Conservation (phyloP, 805 yeast genomes). For the Candida corydali region DNA sequence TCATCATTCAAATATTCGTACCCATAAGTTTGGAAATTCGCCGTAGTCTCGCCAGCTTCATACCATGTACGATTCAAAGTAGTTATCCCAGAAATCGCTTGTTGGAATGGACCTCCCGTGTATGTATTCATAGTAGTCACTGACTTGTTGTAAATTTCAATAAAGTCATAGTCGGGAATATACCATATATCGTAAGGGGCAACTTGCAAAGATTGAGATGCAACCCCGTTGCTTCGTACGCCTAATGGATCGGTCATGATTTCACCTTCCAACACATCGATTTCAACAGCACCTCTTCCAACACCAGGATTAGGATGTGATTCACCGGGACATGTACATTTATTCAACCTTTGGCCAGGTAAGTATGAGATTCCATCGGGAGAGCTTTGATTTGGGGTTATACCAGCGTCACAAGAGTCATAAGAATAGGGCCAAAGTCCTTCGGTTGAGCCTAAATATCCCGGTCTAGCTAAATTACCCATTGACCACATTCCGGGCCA, state of each 20-base stretch:
- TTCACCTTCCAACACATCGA: slow-evolving; percentile 86
- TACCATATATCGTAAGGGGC: slow-evolving; percentile 98
- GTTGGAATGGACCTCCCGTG: slow-evolving; percentile 89
- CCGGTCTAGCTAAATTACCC: slow-evolving; percentile 92
- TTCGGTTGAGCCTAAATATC: slow-evolving; percentile 79
- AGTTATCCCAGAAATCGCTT: slow-evolving; percentile 80
- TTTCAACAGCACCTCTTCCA: slow-evolving; percentile 95
- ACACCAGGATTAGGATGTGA: slow-evolving; percentile 84
- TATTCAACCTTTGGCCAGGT: slow-evolving; percentile 75
- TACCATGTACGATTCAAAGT: slow-evolving; percentile 80
- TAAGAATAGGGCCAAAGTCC: slow-evolving; percentile 96
- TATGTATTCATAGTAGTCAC: slow-evolving; percentile 82
- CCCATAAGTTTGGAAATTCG: slow-evolving; percentile 66
- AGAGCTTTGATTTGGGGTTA: slow-evolving; percentile 88
- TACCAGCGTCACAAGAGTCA: slow-evolving; percentile 87
- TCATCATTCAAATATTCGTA: slow-evolving; percentile 72
- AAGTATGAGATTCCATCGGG: slow-evolving; percentile 84
- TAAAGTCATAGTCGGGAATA: slow-evolving; percentile 75
- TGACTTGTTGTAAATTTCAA: slow-evolving; percentile 64
- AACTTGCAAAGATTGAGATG: slow-evolving; percentile 84
- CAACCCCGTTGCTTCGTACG: slow-evolving; percentile 49
- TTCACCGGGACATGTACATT: slow-evolving; percentile 77
- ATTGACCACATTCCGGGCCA: slow-evolving; percentile 98
- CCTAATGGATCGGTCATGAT: slow-evolving; percentile 38
- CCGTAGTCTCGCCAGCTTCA: slow-evolving; percentile 50